Percentiles rank a stretch among this genome's conserved stretches.
phyloP scores from a whole-genome alignment of 768 basidiomycete species.

The Termitomyces sp. region DNA sequence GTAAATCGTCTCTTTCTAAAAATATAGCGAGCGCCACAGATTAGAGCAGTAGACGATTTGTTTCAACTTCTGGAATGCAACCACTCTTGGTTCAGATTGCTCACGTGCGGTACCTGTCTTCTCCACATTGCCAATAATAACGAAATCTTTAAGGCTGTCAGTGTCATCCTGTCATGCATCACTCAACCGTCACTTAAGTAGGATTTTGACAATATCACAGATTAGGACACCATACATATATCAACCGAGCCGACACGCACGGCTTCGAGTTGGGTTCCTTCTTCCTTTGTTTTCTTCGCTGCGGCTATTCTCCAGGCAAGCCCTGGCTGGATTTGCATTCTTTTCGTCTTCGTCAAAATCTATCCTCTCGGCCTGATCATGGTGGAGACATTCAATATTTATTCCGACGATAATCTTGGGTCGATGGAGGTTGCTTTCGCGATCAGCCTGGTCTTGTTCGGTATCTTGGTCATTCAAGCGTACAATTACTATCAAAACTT shows the following conservation, averaged over 20 bases:
- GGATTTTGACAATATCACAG: too few relatives aligned
- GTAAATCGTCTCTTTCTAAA: too few relatives aligned
- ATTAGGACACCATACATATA: too few relatives aligned
- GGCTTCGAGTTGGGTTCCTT: not conserved
- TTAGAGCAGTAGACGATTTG: too few relatives aligned
- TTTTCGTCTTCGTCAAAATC: not conserved
- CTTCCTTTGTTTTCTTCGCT: not conserved
- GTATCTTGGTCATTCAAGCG: not conserved
- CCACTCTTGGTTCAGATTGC: not conserved
- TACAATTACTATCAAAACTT: not conserved
- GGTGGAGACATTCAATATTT: not conserved
- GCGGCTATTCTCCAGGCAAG: too few relatives aligned
- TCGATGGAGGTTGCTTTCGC: not conserved
- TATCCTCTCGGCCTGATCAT: not conserved
- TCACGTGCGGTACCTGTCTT: not conserved
- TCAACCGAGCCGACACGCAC: not conserved
- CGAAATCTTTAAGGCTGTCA: not conserved
- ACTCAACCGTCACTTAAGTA: too few relatives aligned
- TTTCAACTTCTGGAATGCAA: too few relatives aligned
- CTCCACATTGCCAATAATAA: not conserved
- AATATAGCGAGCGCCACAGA: too few relatives aligned
- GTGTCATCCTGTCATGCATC: not conserved
- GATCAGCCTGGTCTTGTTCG: not conserved
- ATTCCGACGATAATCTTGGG: not conserved
- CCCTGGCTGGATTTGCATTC: not conserved